These are phyloP conservation scores for Colletotrichum acutatum DNA, from an alignment of 2,329 filamentous ascomycete species.

Conservation along the genomic window DNA sequence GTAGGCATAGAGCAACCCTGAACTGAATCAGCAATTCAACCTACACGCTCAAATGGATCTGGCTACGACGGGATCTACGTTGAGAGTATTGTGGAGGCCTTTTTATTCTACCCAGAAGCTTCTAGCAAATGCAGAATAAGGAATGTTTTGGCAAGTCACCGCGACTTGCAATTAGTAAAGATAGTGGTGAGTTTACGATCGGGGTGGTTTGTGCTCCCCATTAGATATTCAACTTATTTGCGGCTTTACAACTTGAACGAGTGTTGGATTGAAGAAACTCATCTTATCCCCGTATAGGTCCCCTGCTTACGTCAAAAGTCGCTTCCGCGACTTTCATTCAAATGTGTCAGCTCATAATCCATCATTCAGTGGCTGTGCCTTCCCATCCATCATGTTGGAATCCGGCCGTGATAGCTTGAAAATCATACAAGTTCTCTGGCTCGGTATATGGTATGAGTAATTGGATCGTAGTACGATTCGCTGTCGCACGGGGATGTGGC, in stretches of 20 bases:
- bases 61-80: background rate
- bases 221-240: background rate
- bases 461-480: background rate
- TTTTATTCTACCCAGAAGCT: no score
- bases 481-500: conserved; percentile 9
- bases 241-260: background rate
- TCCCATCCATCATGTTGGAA: background rate
- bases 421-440: background rate
- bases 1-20: background rate
- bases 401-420: rapidly evolving
- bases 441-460: background rate
- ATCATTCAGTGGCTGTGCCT: background rate
- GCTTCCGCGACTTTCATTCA: background rate
- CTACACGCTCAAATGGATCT: background rate
- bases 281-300: no score
- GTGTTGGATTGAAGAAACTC: background rate
- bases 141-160: no score
- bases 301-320: background rate
- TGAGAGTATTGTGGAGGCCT: background rate
- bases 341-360: background rate
- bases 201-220: no score
- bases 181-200: no score
- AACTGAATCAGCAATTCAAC: background rate
- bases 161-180: no score
- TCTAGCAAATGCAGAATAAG: no score